A percentile compares a stretch with the other conserved stretches of the same genome.
Conservation (phyloP, 1,284 basidiomycete species). For the Xerocomus amazonicus region DNA sequence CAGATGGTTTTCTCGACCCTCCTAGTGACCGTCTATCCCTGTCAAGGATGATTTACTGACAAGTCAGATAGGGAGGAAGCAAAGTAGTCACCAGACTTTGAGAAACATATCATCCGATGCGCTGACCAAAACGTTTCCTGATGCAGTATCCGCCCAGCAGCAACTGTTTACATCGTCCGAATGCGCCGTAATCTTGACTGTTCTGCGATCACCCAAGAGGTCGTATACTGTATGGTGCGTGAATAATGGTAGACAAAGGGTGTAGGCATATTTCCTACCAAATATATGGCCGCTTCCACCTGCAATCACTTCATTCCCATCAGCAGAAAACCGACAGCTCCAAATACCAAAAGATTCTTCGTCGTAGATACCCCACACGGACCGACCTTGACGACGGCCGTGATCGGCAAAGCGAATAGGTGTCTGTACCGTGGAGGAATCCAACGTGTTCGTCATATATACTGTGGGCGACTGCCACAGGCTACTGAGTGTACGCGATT, state of each 20-base stretch:
- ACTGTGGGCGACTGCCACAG: slow-evolving; percentile 59
- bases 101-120: slow-evolving; percentile 93
- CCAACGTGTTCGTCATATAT: slow-evolving; percentile 82
- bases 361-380: slow-evolving; percentile 39
- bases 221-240: slow-evolving; percentile 73
- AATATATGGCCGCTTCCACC: slow-evolving; percentile 76
- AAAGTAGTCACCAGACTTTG: slow-evolving; percentile 79
- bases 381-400: slow-evolving; percentile 27
- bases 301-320: slow-evolving; percentile 87
- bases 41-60: slow-evolving; percentile 4
- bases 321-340: slow-evolving; percentile 93
- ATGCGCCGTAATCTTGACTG: slow-evolving; percentile 84
- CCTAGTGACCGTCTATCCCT: slow-evolving; percentile 92
- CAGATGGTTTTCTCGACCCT: slow-evolving; percentile 78
- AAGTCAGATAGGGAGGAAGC: not conserved
- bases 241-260: not conserved
- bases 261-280: slow-evolving; percentile 42
- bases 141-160: slow-evolving; percentile 90
- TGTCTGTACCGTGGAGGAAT: slow-evolving; percentile 65
- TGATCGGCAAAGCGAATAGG: slow-evolving; percentile 71
- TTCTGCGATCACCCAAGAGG: slow-evolving; percentile 73
- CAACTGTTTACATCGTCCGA: slow-evolving; percentile 93
- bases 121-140: slow-evolving; percentile 90
- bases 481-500: slow-evolving; percentile 4
- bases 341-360: slow-evolving; percentile 73